These are phyloP conservation scores for Cladosporium sp. DNA, from an alignment of 2,329 filamentous ascomycete species.

Conservation along the genomic window DNA sequence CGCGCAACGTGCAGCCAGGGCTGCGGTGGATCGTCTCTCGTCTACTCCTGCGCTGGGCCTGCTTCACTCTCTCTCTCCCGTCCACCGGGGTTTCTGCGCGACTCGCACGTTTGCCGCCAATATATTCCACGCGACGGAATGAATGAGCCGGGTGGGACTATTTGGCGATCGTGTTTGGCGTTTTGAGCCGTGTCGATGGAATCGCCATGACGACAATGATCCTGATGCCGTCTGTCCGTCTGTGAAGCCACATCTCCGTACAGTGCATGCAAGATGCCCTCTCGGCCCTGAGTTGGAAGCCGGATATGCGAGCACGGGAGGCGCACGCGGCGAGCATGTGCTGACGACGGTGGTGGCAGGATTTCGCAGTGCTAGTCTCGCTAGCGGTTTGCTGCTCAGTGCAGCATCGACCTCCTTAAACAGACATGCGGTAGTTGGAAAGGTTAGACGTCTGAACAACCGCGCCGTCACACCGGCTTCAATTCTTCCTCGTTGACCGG, in stretches of 20 bases:
- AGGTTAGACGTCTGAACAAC: not conserved
- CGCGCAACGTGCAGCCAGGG: not conserved
- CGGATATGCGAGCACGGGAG: not conserved
- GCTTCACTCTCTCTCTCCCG: not conserved
- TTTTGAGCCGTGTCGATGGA: not conserved
- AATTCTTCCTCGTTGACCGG: not conserved
- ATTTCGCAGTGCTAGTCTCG: not conserved
- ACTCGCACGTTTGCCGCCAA: constrained; percentile 2
- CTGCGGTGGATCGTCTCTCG: not conserved
- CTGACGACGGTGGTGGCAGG: not conserved
- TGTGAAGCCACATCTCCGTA: not conserved
- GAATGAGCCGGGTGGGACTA: not conserved
- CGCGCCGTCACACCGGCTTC: not conserved
- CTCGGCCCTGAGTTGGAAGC: not conserved
- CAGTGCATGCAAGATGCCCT: not conserved
- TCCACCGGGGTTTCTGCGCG: not conserved
- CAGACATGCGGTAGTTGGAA: not conserved
- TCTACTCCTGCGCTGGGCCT: not conserved
- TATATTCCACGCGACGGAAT: not conserved
- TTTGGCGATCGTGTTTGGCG: constrained; percentile 3
- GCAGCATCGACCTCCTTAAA: not conserved
- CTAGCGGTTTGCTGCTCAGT: not conserved
- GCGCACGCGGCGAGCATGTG: not conserved
- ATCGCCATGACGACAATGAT: not conserved
- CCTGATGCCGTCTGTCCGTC: not conserved